These are phyloP conservation scores for Fusarium sp. DNA, from an alignment of 2,329 filamentous ascomycete genomes.

Conservation along the genomic window DNA sequence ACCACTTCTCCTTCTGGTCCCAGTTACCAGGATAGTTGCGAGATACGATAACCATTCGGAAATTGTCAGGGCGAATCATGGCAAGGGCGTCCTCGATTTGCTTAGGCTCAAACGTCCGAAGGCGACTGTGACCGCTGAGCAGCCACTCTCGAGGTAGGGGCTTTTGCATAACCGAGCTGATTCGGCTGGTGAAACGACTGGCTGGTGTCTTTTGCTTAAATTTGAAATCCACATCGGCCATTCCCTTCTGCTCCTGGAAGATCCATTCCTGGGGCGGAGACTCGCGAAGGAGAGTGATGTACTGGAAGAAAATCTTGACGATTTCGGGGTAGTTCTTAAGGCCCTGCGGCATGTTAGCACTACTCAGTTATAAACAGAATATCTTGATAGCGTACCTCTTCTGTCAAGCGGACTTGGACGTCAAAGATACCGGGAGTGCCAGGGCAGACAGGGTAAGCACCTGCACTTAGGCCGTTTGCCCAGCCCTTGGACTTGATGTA, in stretches of 20 bases:
- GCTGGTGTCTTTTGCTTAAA: conserved; percentile 94
- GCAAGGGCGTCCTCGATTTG: conserved; percentile 79
- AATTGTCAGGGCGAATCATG: conserved; percentile 87
- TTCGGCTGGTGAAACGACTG: conserved; percentile 86
- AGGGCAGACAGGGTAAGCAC: conserved; percentile 80
- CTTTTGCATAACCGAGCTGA: conserved; percentile 91
- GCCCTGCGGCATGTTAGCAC: conserved; percentile 56
- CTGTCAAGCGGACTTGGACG: conserved; percentile 82
- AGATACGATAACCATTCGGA: conserved; percentile 85
- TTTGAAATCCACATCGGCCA: conserved; percentile 93
- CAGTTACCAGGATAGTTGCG: conserved; percentile 86
- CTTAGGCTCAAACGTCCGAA: conserved; percentile 84
- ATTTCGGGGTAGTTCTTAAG: conserved; percentile 85
- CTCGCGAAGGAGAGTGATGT: conserved; percentile 87
- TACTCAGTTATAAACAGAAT: background rate
- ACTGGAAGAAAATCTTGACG: conserved; percentile 84
- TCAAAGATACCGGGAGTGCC: conserved; percentile 83
- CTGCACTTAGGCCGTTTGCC: conserved; percentile 85
- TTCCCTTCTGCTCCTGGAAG: conserved; percentile 88
- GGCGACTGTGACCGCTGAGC: conserved; percentile 80
- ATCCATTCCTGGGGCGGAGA: conserved; percentile 90
- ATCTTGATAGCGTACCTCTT: conserved; percentile 68
- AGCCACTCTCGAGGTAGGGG: conserved; percentile 88
- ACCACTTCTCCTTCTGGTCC: conserved; percentile 95
- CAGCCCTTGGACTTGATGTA: conserved; percentile 92